These are phyloP conservation scores for Apiospora malaysiana DNA, from an alignment of 2,329 filamentous ascomycete species.

Conservation along the genomic window DNA sequence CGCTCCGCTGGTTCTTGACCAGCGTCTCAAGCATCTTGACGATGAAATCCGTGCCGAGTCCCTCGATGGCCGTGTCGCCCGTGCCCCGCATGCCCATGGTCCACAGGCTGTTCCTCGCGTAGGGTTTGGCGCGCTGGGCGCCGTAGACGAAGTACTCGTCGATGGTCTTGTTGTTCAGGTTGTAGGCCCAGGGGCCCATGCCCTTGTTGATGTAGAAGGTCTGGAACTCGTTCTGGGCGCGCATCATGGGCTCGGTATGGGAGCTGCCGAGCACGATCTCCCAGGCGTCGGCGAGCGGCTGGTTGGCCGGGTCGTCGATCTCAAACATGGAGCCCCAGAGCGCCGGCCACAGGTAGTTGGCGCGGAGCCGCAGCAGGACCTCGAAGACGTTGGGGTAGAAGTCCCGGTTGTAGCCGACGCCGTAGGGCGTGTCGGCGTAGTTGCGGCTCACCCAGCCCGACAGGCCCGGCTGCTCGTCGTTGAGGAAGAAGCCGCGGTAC, in stretches of 20 bases:
- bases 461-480: slow-evolving; percentile 71
- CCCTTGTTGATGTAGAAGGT: slow-evolving; percentile 51
- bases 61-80: slow-evolving; percentile 66
- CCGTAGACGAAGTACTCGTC: slow-evolving; percentile 73
- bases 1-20: slow-evolving; percentile 64
- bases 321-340: slow-evolving; percentile 75
- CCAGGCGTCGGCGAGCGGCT: slow-evolving; percentile 74
- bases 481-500: slow-evolving; percentile 74
- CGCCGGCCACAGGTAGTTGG: slow-evolving; percentile 79
- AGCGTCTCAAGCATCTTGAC: slow-evolving; percentile 64
- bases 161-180: slow-evolving; percentile 71
- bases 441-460: slow-evolving; percentile 66
- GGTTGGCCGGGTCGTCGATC: slow-evolving; percentile 71
- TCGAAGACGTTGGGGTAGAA: slow-evolving; percentile 76
- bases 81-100: slow-evolving; percentile 75
- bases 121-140: slow-evolving; percentile 67
- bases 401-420: slow-evolving; percentile 58
- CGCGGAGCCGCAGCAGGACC: slow-evolving; percentile 69
- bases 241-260: slow-evolving; percentile 76
- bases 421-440: slow-evolving; percentile 50
- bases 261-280: slow-evolving; percentile 75
- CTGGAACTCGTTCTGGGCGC: slow-evolving; percentile 62
- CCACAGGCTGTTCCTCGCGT: slow-evolving; percentile 67
- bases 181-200: slow-evolving; percentile 70
- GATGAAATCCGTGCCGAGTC: slow-evolving; percentile 61